These are phyloP conservation scores for Metroxylon sagu DNA, from an alignment of 176 grass and related monocot species.

Conservation along the genomic window DNA sequence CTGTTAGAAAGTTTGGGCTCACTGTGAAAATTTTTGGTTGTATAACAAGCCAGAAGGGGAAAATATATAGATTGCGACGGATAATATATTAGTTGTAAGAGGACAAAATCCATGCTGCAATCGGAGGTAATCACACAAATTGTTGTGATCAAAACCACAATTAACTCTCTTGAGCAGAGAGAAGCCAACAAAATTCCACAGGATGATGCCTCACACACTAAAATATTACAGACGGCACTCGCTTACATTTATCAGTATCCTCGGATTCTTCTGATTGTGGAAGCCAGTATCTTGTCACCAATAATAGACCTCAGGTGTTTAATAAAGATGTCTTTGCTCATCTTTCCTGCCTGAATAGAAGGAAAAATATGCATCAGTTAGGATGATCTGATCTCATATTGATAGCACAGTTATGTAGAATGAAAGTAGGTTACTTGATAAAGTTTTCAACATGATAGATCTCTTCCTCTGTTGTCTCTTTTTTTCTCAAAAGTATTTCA, in stretches of 20 bases:
- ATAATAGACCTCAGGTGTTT: conserved; percentile 34
- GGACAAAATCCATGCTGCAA: too few species aligned
- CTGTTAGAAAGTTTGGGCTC: too few species aligned
- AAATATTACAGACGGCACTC: neutral
- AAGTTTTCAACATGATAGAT: too few species aligned
- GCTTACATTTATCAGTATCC: conserved; percentile 25
- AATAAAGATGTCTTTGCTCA: conserved; percentile 63
- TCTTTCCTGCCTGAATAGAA: conserved; percentile 51
- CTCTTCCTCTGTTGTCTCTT: too few species aligned
- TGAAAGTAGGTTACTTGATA: too few species aligned
- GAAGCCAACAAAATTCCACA: neutral
- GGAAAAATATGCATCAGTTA: neutral
- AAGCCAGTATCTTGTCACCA: conserved; percentile 53
- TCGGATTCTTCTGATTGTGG: conserved; percentile 46
- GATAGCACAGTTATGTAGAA: neutral
- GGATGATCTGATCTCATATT: neutral
- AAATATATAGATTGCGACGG: too few species aligned
- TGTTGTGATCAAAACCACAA: too few species aligned
- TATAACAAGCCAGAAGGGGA: too few species aligned
- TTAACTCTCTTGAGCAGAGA: neutral
- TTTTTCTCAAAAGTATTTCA: too few species aligned
- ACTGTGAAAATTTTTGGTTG: too few species aligned
- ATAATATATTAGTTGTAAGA: too few species aligned
- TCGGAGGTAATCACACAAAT: too few species aligned
- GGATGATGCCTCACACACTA: neutral